Evolutionary conservation across 768 basidiomycete species (phyloP).

Genomic region (Boletus pseudo-olivaceus): DNA sequence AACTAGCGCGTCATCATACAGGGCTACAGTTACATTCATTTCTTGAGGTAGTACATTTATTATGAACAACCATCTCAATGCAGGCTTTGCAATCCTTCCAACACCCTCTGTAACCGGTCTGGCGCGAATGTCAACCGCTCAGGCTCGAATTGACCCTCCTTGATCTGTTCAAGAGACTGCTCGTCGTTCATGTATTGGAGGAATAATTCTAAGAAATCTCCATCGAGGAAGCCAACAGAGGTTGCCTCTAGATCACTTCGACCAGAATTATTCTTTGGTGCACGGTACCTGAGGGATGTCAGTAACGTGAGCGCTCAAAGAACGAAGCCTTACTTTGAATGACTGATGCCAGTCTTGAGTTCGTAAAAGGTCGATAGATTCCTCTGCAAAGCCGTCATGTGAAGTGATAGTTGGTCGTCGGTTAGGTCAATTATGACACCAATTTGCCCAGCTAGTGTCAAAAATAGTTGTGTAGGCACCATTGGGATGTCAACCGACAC

Average conservation of each 20-base stretch:
- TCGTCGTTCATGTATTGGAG: conserved; percentile 41
- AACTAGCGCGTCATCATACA: not conserved
- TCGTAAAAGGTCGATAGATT: conserved; percentile 59
- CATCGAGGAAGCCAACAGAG: conserved; percentile 81
- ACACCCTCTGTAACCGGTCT: conserved; percentile 33
- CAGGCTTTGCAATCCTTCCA: conserved; percentile 53
- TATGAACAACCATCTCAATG: conserved; percentile 37
- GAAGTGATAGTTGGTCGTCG: conserved; percentile 45
- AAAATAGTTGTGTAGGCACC: conserved; percentile 62
- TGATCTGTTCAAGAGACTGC: conserved; percentile 46
- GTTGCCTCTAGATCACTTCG: conserved; percentile 53
- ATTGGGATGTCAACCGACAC: conserved; percentile 40
- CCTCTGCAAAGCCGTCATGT: conserved; percentile 69
- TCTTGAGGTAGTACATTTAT: conserved; percentile 15
- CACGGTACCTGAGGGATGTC: conserved; percentile 52
- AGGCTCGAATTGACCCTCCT: conserved; percentile 54
- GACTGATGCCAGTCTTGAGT: conserved; percentile 54
- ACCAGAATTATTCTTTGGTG: conserved; percentile 57
- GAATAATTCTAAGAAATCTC: conserved; percentile 77
- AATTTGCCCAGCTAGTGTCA: conserved; percentile 77
- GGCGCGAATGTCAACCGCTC: conserved; percentile 51
- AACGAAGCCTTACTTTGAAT: conserved; percentile 49
- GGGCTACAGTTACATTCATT: conserved; percentile 18
- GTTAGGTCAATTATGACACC: conserved; percentile 64
- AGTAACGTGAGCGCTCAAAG: not conserved